Evolutionary conservation across 2,329 filamentous ascomycete species (phyloP).

Genomic region (Chaetoscypha palmicola): DNA sequence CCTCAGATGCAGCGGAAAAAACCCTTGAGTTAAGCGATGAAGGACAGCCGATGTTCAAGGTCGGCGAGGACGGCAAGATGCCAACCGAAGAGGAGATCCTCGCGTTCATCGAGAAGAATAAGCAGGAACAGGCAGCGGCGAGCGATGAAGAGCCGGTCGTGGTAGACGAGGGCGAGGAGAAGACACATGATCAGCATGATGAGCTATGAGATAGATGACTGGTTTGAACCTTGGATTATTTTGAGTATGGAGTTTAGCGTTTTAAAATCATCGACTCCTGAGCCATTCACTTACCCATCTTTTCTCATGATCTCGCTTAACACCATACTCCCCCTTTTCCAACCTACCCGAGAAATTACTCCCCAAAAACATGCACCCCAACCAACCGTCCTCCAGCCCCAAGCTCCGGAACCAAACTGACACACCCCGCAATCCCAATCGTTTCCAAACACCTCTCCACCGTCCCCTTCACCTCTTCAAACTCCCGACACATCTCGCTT

Average conservation of each 20-base stretch:
- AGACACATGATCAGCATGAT: not conserved
- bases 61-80: slow-evolving; percentile 37
- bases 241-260: no score
- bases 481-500: slow-evolving; percentile 1
- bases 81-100: slow-evolving; percentile 44
- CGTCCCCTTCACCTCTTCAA: not conserved
- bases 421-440: slow-evolving; percentile 2
- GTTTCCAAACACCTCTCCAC: slow-evolving; percentile 7
- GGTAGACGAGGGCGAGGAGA: not conserved
- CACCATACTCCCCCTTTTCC: no score
- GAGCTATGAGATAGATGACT: not conserved
- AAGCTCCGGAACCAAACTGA: slow-evolving; percentile 3
- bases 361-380: slow-evolving; percentile 3
- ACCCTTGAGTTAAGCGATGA: slow-evolving; percentile 37
- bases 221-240: no score
- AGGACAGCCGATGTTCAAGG: slow-evolving; percentile 31
- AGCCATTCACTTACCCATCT: no score
- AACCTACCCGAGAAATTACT: not conserved
- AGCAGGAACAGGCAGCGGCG: slow-evolving; percentile 9
- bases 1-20: slow-evolving; percentile 30
- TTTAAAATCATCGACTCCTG: no score
- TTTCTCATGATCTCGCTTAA: no score
- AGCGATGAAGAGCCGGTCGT: slow-evolving; percentile 1
- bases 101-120: slow-evolving; percentile 44
- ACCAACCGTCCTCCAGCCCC: not conserved